Percentiles rank a stretch among this genome's conserved stretches.
phyloP scores from a whole-genome alignment of 805 yeast species.

The Yarrowia sp. region DNA sequence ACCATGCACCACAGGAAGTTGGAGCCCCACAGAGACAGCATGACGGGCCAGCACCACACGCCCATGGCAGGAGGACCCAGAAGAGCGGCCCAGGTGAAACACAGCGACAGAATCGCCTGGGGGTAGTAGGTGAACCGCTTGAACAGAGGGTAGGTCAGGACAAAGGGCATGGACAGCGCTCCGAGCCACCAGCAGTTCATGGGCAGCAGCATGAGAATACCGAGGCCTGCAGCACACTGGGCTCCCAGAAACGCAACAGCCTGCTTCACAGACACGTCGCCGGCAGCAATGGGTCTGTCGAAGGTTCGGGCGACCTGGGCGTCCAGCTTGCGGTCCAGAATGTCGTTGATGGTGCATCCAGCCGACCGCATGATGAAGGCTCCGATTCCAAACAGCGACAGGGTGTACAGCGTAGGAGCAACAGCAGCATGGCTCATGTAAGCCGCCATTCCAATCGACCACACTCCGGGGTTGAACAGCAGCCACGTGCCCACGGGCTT shows the following conservation, averaged over 20 bases:
- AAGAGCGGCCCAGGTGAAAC: conserved; percentile 94
- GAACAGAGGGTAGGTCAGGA: conserved; percentile 88
- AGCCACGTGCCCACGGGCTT: conserved; percentile 96
- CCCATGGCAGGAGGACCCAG: conserved; percentile 97
- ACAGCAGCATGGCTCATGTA: conserved; percentile 70
- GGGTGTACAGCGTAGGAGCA: conserved; percentile 63
- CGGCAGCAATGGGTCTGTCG: conserved; percentile 92
- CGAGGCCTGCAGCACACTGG: conserved; percentile 77
- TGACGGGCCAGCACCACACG: conserved; percentile 74
- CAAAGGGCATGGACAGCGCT: conserved; percentile 77
- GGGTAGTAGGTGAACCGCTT: conserved; percentile 97
- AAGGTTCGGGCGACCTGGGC: conserved; percentile 84
- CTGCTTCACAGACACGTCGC: conserved; percentile 71
- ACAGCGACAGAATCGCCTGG: conserved; percentile 77
- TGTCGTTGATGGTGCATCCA: conserved; percentile 94
- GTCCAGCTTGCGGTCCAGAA: conserved; percentile 83
- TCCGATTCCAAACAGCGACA: conserved; percentile 80
- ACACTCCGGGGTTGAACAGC: conserved; percentile 81
- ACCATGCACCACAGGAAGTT: conserved; percentile 92
- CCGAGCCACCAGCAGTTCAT: conserved; percentile 82
- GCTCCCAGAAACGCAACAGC: conserved; percentile 75
- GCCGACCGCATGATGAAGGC: conserved; percentile 95
- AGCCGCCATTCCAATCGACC: conserved; percentile 94
- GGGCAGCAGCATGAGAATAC: conserved; percentile 75
- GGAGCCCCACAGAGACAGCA: conserved; percentile 77